These are phyloP conservation scores for Fragaria ananassa DNA, from an alignment of 306 rosid species.

Conservation along the genomic window DNA sequence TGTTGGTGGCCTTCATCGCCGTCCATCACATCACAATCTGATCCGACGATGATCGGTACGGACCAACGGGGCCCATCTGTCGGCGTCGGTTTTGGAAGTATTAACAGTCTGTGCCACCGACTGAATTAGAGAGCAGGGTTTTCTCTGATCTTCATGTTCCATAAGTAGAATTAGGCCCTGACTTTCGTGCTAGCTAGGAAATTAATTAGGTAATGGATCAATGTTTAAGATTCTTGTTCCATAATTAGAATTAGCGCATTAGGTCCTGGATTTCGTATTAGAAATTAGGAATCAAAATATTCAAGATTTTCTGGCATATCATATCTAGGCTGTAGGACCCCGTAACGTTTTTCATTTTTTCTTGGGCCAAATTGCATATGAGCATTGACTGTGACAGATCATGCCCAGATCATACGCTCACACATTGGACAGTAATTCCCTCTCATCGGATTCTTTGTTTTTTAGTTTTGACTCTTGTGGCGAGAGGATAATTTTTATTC, in stretches of 20 bases:
- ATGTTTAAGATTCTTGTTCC: background rate
- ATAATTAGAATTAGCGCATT: background rate
- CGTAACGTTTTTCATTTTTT: background rate
- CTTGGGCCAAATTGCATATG: background rate
- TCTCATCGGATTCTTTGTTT: background rate
- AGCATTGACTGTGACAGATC: slow-evolving; percentile 7
- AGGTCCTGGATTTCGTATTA: background rate
- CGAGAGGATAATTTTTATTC: background rate
- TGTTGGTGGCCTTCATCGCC: background rate
- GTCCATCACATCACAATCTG: background rate
- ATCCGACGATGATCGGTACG: background rate
- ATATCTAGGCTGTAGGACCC: background rate
- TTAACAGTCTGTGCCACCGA: slow-evolving; percentile 5
- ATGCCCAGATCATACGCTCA: background rate
- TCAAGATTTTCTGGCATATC: background rate
- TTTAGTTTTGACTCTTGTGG: background rate
- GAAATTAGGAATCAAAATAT: too few relatives aligned
- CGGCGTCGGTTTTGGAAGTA: slow-evolving; percentile 1
- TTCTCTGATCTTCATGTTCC: background rate
- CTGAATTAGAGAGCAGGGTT: background rate
- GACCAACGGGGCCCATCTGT: background rate
- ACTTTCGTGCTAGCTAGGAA: background rate
- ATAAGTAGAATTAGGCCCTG: background rate
- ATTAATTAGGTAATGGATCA: background rate
- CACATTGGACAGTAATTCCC: background rate